Evolutionary conservation across 2,329 filamentous ascomycete genomes (phyloP).

Genomic region (Zasmidium cellare): DNA sequence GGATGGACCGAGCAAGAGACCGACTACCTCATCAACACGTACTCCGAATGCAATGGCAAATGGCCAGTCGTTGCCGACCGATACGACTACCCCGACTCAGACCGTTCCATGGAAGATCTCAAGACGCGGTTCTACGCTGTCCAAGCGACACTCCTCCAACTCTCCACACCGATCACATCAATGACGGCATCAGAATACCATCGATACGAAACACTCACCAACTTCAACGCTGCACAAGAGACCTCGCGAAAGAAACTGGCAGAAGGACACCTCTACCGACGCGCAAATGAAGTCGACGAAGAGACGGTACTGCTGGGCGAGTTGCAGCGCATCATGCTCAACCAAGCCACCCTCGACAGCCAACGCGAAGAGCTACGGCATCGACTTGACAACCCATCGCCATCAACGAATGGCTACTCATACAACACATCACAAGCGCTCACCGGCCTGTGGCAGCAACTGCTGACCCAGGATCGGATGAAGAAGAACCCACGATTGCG

Average conservation of each 20-base stretch:
- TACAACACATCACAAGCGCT: slow-evolving; percentile 83
- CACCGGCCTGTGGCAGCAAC: slow-evolving; percentile 75
- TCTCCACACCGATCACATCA: slow-evolving; percentile 75
- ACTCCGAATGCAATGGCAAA: slow-evolving; percentile 77
- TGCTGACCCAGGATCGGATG: slow-evolving; percentile 79
- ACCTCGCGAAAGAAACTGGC: slow-evolving; percentile 81
- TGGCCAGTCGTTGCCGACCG: slow-evolving; percentile 93
- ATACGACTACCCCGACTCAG: slow-evolving; percentile 51
- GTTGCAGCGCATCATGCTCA: slow-evolving; percentile 84
- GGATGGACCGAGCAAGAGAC: slow-evolving; percentile 94
- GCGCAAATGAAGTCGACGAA: slow-evolving; percentile 84
- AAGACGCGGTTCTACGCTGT: slow-evolving; percentile 90
- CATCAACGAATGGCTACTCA: slow-evolving; percentile 54
- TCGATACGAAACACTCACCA: slow-evolving; percentile 79
- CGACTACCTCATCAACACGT: slow-evolving; percentile 79
- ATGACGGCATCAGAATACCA: slow-evolving; percentile 87
- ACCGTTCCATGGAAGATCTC: slow-evolving; percentile 80
- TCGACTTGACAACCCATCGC: slow-evolving; percentile 76
- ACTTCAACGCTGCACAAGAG: slow-evolving; percentile 82
- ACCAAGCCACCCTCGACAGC: slow-evolving; percentile 81
- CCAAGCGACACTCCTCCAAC: slow-evolving; percentile 76
- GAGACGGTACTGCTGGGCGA: slow-evolving; percentile 88
- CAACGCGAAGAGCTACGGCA: slow-evolving; percentile 77
- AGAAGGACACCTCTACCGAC: slow-evolving; percentile 73
- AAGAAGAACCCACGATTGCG: slow-evolving; percentile 71